Conservation (phyloP, 257 asterid species). For the Oldenlandia corymbosa region DNA sequence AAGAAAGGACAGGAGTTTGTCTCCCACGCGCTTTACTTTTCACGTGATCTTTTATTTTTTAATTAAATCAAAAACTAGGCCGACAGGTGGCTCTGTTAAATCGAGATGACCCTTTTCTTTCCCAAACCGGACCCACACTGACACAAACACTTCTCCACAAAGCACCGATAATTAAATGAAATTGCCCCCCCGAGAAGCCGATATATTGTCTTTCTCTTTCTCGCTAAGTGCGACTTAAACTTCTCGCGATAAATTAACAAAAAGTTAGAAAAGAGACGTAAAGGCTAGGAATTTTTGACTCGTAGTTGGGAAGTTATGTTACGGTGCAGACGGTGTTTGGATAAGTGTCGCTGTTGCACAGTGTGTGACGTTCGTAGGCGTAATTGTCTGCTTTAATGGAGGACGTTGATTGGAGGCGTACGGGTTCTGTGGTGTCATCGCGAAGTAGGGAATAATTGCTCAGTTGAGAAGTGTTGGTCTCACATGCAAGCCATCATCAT, state of each 20-base stretch:
- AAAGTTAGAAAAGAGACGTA: slow-evolving; percentile 3
- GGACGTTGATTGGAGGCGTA: background rate
- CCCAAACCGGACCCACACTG: slow-evolving; percentile 19
- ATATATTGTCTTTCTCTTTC: background rate
- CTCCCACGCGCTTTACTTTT: background rate
- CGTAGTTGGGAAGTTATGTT: background rate
- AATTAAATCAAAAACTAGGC: background rate
- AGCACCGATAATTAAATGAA: background rate
- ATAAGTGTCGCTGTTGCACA: background rate
- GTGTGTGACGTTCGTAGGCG: background rate
- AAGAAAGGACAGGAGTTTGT: slow-evolving; percentile 1
- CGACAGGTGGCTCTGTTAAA: slow-evolving; percentile 18
- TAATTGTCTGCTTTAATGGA: background rate
- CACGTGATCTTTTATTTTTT: slow-evolving; percentile 5
- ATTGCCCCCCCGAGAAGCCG: background rate
- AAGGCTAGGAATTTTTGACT: background rate
- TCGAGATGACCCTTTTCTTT: background rate
- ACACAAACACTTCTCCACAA: slow-evolving; percentile 12
- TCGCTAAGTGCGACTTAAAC: no score
- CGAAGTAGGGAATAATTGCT: background rate
- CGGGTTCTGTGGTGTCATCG: background rate
- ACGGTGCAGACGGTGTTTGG: background rate
- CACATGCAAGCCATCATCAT: slow-evolving; percentile 10
- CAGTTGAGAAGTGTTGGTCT: background rate
- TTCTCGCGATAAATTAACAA: background rate